Conservation (phyloP, 257 asterid genomes). For the Solanum raphanifolium region DNA sequence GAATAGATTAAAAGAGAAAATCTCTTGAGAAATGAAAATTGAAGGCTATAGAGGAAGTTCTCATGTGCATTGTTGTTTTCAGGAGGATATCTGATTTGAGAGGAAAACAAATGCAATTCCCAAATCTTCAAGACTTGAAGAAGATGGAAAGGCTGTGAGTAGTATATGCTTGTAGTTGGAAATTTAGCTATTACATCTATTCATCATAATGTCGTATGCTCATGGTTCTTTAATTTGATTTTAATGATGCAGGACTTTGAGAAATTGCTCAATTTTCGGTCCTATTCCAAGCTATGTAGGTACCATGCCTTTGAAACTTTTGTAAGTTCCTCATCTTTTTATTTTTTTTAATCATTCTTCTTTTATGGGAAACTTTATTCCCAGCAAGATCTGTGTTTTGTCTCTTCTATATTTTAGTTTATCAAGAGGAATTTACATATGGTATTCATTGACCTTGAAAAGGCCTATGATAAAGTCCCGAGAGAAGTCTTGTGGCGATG, state of each 20-base stretch:
- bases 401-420: neutral
- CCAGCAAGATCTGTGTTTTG: neutral
- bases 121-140: constrained; percentile 27
- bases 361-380: neutral
- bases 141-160: constrained; percentile 39
- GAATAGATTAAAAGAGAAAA: neutral
- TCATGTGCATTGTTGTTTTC: constrained; percentile 2
- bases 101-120: constrained; percentile 43
- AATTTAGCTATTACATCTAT: neutral
- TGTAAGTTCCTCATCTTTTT: constrained; percentile 43
- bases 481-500: too few species aligned
- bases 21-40: neutral
- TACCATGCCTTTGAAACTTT: constrained; percentile 20
- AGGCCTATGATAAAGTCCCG: too few species aligned
- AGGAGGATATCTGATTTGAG: constrained; percentile 69
- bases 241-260: constrained; percentile 53
- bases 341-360: neutral
- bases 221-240: constrained; percentile 3
- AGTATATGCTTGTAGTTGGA: neutral
- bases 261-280: constrained; percentile 70
- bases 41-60: neutral
- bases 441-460: too few species aligned
- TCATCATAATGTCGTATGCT: neutral
- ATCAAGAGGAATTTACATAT: neutral
- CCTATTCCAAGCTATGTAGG: constrained; percentile 45